Conservation (phyloP, 345 rosid species). For the Streptanthus diversifolius region DNA sequence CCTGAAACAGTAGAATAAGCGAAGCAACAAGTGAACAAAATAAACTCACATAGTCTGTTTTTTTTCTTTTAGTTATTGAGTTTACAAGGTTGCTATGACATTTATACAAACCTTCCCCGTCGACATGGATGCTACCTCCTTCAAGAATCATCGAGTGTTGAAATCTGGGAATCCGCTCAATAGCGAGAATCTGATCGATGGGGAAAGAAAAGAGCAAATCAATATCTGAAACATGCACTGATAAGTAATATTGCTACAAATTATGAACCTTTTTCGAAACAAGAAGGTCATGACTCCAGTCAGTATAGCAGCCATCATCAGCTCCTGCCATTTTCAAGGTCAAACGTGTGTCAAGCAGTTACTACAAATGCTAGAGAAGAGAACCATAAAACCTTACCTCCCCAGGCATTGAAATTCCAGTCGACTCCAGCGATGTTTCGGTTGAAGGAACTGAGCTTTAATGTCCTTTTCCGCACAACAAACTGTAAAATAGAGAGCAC, state of each 20-base stretch:
- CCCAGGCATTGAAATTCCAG: constrained; percentile 90
- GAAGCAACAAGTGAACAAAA: neutral
- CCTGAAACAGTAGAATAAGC: constrained; percentile 41
- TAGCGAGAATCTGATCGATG: constrained; percentile 57
- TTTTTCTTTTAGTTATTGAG: neutral
- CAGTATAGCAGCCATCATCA: constrained; percentile 81
- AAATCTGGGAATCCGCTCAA: constrained; percentile 75
- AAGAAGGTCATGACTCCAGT: constrained; percentile 85
- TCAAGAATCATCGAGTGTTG: constrained; percentile 71
- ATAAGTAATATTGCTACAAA: neutral
- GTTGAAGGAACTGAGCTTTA: constrained; percentile 24
- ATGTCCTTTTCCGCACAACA: constrained; percentile 43
- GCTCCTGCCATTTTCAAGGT: constrained; percentile 40
- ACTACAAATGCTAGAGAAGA: neutral
- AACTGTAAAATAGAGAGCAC: constrained; percentile 41
- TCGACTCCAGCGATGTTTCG: constrained; percentile 74
- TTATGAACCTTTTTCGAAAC: constrained; percentile 64
- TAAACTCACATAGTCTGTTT: neutral
- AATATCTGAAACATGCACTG: neutral
- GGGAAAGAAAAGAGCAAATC: constrained; percentile 12
- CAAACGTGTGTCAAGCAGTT: constrained; percentile 12
- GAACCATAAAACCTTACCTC: constrained; percentile 45
- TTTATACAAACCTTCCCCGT: constrained; percentile 77
- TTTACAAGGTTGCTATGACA: constrained; percentile 9
- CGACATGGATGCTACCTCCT: constrained; percentile 99